A percentile compares a stretch with the other conserved stretches of the same genome.
Evolutionary conservation across 768 basidiomycete species (phyloP).

Genomic region (Gloeostereum incarnatum): DNA sequence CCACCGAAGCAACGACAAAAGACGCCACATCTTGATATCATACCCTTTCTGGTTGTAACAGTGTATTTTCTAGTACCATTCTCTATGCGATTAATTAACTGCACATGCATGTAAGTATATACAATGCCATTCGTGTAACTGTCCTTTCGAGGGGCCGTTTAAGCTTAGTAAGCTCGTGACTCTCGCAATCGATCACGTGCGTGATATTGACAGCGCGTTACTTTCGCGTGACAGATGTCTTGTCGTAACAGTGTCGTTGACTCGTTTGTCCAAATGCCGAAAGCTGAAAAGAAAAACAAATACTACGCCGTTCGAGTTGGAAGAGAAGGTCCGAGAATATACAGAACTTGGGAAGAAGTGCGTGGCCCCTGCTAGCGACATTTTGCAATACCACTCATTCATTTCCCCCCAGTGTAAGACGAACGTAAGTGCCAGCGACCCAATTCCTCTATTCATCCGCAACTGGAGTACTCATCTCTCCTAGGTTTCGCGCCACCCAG

Average conservation of each 20-base stretch:
- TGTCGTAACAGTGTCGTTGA: not conserved
- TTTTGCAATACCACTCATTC: constrained; percentile 1
- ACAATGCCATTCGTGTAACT: no score
- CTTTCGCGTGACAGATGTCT: not conserved
- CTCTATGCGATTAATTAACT: no score
- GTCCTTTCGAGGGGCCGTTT: no score
- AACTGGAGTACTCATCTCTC: not conserved
- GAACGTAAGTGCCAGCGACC: constrained; percentile 22
- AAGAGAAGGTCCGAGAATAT: constrained; percentile 47
- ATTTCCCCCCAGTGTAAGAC: constrained; percentile 28
- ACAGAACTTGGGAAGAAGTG: constrained; percentile 53
- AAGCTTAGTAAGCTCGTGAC: no score
- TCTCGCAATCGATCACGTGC: constrained; percentile 1
- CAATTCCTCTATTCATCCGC: not conserved
- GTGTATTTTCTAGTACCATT: no score
- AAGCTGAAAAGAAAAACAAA: constrained; percentile 20
- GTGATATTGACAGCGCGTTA: not conserved
- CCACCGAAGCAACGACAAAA: not conserved
- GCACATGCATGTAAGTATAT: no score
- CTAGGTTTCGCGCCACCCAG: constrained; percentile 47
- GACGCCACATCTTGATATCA: not conserved
- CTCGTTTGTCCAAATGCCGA: constrained; percentile 4
- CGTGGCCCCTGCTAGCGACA: constrained; percentile 8
- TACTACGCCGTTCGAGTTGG: constrained; percentile 57
- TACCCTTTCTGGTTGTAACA: no score